Conservation (phyloP, 2,329 filamentous ascomycete genomes). For the Penicillium palitans region DNA sequence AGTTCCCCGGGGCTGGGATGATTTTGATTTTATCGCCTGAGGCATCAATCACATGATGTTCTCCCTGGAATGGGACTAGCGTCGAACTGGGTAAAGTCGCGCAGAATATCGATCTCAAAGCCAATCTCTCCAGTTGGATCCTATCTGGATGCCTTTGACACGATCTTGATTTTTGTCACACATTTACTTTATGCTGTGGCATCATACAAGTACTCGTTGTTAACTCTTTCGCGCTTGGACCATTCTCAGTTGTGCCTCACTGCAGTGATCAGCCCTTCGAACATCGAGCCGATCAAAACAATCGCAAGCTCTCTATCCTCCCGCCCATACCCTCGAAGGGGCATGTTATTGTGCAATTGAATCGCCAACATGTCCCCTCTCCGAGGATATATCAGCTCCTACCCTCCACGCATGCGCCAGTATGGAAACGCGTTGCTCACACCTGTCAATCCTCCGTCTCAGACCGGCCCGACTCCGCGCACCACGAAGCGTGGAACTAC, state of each 20-base stretch:
- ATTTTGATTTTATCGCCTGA: slow-evolving; percentile 2
- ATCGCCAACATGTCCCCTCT: slow-evolving; percentile 58
- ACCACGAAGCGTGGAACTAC: slow-evolving; percentile 98
- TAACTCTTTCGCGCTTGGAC: slow-evolving; percentile 1
- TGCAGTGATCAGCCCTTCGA: slow-evolving; percentile 20
- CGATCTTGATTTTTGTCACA: background rate
- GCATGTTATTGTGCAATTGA: slow-evolving; percentile 38
- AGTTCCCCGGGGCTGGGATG: too few relatives aligned
- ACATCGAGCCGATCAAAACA: slow-evolving; percentile 23
- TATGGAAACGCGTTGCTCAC: slow-evolving; percentile 92
- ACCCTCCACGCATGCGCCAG: slow-evolving; percentile 83
- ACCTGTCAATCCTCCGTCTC: slow-evolving; percentile 72
- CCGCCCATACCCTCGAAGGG: slow-evolving; percentile 28
- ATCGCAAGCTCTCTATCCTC: slow-evolving; percentile 23
- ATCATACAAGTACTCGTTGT: background rate
- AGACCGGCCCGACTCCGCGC: slow-evolving; percentile 66
- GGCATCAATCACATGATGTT: slow-evolving; percentile 28
- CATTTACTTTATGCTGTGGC: background rate
- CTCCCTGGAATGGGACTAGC: slow-evolving; percentile 29
- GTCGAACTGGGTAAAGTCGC: slow-evolving; percentile 32
- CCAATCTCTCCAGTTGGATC: slow-evolving; percentile 4
- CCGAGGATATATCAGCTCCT: slow-evolving; percentile 86
- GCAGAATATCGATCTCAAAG: slow-evolving; percentile 24
- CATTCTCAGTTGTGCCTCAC: slow-evolving; percentile 1
- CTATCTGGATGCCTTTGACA: slow-evolving; percentile 6